phyloP scores from a whole-genome alignment of 768 basidiomycete genomes.

The Tricholoma matsutake region DNA sequence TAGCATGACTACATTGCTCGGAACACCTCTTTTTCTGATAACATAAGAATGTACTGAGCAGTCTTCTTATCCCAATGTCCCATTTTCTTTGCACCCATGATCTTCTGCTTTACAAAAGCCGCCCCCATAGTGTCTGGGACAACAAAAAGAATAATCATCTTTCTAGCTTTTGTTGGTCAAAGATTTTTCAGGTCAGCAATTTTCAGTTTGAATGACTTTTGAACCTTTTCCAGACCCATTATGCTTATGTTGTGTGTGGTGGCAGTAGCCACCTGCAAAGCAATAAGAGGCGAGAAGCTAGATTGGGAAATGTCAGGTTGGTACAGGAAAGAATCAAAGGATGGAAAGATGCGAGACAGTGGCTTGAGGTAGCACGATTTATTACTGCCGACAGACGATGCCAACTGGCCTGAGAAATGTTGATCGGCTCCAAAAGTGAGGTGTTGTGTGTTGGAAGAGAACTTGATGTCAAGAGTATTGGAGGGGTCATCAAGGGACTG shows the following conservation, averaged over 20 bases:
- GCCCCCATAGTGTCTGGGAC: neutral
- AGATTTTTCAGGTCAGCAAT: neutral
- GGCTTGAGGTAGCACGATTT: neutral
- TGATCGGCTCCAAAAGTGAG: neutral
- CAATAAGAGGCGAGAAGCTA: neutral
- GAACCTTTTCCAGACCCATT: too few relatives aligned
- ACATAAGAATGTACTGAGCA: neutral
- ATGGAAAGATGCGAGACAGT: neutral
- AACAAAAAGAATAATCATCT: neutral
- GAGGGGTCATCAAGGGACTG: neutral
- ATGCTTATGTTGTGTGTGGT: too few relatives aligned
- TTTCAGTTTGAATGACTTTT: too few relatives aligned
- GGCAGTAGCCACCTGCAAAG: too few relatives aligned
- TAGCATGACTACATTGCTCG: neutral
- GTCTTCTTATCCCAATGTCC: neutral
- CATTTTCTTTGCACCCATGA: neutral
- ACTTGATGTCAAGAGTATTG: neutral
- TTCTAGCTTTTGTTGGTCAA: neutral
- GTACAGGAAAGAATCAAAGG: too few relatives aligned
- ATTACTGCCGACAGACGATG: neutral
- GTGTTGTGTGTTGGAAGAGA: neutral
- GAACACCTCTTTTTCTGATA: neutral
- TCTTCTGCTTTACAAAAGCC: neutral
- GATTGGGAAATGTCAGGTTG: neutral
- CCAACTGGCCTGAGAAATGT: neutral